Conservation (phyloP, 306 rosid genomes). For the Cucurbita ficifolia region DNA sequence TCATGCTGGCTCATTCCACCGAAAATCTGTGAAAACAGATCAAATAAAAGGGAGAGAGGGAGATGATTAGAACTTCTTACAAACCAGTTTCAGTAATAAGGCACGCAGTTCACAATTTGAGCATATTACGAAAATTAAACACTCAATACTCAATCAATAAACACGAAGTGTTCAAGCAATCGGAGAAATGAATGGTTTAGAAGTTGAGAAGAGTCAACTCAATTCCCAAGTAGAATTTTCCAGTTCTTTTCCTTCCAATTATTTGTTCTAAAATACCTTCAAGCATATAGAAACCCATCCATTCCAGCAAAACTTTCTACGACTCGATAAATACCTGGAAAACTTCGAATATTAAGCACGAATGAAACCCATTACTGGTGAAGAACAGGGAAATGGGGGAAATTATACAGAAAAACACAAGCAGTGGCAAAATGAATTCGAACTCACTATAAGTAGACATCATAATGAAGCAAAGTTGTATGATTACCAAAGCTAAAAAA, state of each 20-base stretch:
- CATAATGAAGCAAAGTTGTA: conserved; percentile 17
- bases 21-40: conserved; percentile 21
- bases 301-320: neutral
- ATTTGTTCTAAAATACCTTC: neutral
- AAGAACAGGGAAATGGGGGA: conserved; percentile 7
- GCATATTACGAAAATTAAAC: neutral
- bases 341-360: neutral
- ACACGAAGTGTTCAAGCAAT: neutral
- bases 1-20: conserved; percentile 45
- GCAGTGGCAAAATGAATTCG: conserved; percentile 18
- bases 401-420: conserved; percentile 1
- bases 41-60: neutral
- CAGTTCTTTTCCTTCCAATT: neutral
- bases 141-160: neutral
- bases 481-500: conserved; percentile 19
- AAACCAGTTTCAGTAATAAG: neutral
- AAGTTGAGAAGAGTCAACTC: neutral
- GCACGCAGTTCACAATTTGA: neutral
- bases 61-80: neutral
- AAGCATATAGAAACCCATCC: neutral
- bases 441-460: conserved; percentile 14
- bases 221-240: neutral
- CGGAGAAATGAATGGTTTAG: neutral
- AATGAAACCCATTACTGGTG: neutral
- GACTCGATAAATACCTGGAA: neutral